phyloP scores from a whole-genome alignment of 768 basidiomycete species.

The Mycena indigotica region DNA sequence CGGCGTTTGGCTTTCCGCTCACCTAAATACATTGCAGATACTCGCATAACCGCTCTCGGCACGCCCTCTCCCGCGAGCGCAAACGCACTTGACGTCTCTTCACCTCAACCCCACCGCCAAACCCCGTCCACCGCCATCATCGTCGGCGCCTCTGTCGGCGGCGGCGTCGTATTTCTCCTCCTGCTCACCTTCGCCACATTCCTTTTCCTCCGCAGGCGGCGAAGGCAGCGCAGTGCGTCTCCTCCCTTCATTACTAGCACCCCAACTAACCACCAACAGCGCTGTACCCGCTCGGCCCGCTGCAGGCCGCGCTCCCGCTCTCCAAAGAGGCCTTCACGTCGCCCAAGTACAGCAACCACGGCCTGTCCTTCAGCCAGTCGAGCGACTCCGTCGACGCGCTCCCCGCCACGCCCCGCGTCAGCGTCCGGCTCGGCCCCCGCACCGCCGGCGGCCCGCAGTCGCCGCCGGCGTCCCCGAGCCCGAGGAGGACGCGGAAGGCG shows the following conservation, averaged over 20 bases:
- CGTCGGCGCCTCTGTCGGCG: constrained; percentile 13
- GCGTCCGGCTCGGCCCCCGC: neutral
- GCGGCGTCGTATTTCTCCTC: constrained; percentile 8
- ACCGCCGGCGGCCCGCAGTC: neutral
- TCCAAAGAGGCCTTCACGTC: constrained; percentile 37
- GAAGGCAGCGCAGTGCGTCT: constrained; percentile 16
- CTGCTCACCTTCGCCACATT: constrained; percentile 8
- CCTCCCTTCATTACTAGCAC: neutral
- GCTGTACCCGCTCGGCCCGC: constrained; percentile 27
- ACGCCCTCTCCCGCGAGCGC: constrained; percentile 22
- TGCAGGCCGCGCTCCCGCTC: constrained; percentile 29
- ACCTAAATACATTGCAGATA: constrained; percentile 6
- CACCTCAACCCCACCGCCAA: constrained; percentile 2
- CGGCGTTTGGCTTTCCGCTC: neutral
- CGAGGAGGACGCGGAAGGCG: too few species aligned
- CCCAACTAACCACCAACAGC: constrained; percentile 5
- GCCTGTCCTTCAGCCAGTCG: constrained; percentile 28
- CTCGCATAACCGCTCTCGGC: constrained; percentile 19
- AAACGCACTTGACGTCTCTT: constrained; percentile 18
- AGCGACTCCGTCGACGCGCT: constrained; percentile 18
- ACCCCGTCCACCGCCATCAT: constrained; percentile 16
- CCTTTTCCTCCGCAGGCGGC: constrained; percentile 16
- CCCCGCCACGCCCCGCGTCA: neutral
- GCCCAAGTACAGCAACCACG: constrained; percentile 32
- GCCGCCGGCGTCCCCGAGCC: neutral